Evolutionary conservation across 2,329 filamentous ascomycete species (phyloP).

Genomic region (Tolypocladium inflatum): DNA sequence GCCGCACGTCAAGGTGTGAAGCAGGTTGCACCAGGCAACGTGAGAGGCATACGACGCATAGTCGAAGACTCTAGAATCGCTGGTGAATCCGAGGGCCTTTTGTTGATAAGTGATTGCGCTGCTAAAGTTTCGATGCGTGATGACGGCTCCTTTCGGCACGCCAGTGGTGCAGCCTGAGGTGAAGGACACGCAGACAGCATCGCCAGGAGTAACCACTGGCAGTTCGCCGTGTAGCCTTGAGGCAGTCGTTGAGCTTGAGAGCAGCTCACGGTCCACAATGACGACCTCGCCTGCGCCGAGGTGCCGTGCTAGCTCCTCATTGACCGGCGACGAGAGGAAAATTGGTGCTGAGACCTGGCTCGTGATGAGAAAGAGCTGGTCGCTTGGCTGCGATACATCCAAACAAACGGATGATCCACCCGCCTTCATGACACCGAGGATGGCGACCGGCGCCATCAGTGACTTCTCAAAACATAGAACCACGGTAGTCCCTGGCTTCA

Average conservation of each 20-base stretch:
- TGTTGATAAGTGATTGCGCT: slow-evolving; percentile 5
- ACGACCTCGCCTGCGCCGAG: slow-evolving; percentile 1
- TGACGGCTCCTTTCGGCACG: slow-evolving; percentile 39
- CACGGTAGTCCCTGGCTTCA: slow-evolving; percentile 14
- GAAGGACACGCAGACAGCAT: slow-evolving; percentile 30
- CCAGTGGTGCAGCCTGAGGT: slow-evolving; percentile 41
- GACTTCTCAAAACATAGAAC: slow-evolving; percentile 14
- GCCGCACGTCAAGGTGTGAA: background rate
- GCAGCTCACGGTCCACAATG: background rate
- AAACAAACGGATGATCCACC: slow-evolving; percentile 15
- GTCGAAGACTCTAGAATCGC: slow-evolving; percentile 5
- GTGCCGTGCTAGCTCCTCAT: slow-evolving; percentile 2
- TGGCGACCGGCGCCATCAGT: slow-evolving; percentile 10
- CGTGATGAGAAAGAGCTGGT: slow-evolving; percentile 8
- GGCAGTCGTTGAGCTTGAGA: background rate
- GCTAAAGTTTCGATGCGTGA: slow-evolving; percentile 11
- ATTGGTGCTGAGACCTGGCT: slow-evolving; percentile 7
- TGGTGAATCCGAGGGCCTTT: slow-evolving; percentile 4
- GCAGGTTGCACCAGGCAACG: background rate
- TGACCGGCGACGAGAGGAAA: slow-evolving; percentile 9
- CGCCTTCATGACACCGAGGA: slow-evolving; percentile 12
- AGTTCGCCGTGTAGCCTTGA: background rate
- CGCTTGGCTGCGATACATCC: slow-evolving; percentile 11
- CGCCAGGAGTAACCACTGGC: slow-evolving; percentile 4
- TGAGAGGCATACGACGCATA: slow-evolving; percentile 2